Conservation (phyloP, 2,329 filamentous ascomycete species). For the Penicillium sp. region DNA sequence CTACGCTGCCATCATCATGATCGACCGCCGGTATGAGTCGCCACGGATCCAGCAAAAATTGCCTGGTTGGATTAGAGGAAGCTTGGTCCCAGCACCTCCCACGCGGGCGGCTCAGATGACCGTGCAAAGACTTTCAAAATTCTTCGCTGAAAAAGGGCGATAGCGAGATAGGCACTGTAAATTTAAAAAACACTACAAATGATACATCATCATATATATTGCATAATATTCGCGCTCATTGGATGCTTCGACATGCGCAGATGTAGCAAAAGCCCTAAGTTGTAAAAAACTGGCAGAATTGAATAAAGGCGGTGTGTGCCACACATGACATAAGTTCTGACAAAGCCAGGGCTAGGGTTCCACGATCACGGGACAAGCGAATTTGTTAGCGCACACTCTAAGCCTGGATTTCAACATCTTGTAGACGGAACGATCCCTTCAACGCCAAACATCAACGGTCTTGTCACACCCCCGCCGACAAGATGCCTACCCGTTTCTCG, state of each 20-base stretch:
- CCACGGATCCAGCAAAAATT: slow-evolving; percentile 74
- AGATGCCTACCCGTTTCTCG: slow-evolving; percentile 53
- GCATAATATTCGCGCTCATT: background rate
- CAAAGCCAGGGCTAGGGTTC: slow-evolving; percentile 29
- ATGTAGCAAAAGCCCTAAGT: background rate
- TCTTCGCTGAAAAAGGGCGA: slow-evolving; percentile 30
- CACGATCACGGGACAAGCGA: slow-evolving; percentile 40
- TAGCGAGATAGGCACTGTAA: background rate
- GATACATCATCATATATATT: background rate
- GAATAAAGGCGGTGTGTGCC: background rate
- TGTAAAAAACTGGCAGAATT: slow-evolving; percentile 9
- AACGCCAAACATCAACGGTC: slow-evolving; percentile 41
- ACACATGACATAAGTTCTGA: background rate
- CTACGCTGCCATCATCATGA: slow-evolving; percentile 84
- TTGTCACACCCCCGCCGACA: slow-evolving; percentile 47
- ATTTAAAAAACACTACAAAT: background rate
- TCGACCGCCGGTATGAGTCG: slow-evolving; percentile 77
- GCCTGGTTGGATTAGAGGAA: slow-evolving; percentile 82
- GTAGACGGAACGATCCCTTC: slow-evolving; percentile 32
- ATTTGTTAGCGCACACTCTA: slow-evolving; percentile 42
- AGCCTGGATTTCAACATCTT: slow-evolving; percentile 40
- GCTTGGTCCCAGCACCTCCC: slow-evolving; percentile 48
- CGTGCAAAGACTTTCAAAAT: slow-evolving; percentile 33
- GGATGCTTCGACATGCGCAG: background rate
- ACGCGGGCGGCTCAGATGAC: slow-evolving; percentile 27